Evolutionary conservation across 2,329 filamentous ascomycete genomes (phyloP).

Genomic region (Amphichorda felina): DNA sequence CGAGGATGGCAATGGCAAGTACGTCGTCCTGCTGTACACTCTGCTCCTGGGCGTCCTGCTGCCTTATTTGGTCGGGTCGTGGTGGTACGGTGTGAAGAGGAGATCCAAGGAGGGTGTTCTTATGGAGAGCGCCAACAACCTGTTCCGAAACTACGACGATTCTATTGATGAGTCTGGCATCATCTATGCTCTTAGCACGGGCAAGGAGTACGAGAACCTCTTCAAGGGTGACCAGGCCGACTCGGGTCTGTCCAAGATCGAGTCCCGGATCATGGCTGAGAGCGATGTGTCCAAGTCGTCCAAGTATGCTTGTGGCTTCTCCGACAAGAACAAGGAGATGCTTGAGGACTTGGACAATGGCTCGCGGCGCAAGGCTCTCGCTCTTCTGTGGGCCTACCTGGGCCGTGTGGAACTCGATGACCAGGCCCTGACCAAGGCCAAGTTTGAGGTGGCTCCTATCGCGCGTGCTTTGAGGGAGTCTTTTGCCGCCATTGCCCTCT

Average conservation of each 20-base stretch:
- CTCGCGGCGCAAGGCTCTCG: conserved; percentile 72
- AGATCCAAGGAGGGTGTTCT: conserved; percentile 89
- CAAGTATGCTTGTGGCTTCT: conserved; percentile 44
- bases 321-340: conserved; percentile 61
- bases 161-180: conserved; percentile 70
- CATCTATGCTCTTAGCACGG: conserved; percentile 68
- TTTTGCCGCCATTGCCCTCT: conserved; percentile 76
- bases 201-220: conserved; percentile 71
- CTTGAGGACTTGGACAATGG: conserved; percentile 73
- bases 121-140: conserved; percentile 84
- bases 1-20: conserved; percentile 89
- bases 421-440: conserved; percentile 64
- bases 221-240: conserved; percentile 72
- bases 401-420: conserved; percentile 80
- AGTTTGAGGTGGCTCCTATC: conserved; percentile 80
- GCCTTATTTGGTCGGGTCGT: conserved; percentile 86
- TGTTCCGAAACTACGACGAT: conserved; percentile 89
- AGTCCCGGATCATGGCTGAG: conserved; percentile 63
- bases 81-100: conserved; percentile 96
- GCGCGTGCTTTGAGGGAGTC: conserved; percentile 78
- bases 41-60: conserved; percentile 78
- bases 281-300: conserved; percentile 28
- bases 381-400: conserved; percentile 89
- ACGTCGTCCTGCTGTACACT: conserved; percentile 83
- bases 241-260: conserved; percentile 68